Conservation (phyloP, 306 rosid species). For the Comarum palustre region DNA sequence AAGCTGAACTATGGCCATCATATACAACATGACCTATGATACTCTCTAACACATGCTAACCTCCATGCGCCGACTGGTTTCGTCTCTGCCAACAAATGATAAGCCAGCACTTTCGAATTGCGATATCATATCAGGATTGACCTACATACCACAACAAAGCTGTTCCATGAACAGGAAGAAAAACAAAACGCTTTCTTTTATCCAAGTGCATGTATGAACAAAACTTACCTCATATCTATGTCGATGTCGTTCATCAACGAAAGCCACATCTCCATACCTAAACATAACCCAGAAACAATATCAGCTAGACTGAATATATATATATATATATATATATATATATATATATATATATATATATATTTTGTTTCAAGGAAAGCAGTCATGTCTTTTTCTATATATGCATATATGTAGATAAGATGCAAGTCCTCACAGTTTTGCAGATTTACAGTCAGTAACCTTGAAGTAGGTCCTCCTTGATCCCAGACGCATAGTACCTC, state of each 20-base stretch:
- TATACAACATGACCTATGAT: not conserved
- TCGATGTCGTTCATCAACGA: slow-evolving; percentile 78
- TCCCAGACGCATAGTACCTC: slow-evolving; percentile 89
- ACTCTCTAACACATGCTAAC: slow-evolving; percentile 28
- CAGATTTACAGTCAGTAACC: slow-evolving; percentile 63
- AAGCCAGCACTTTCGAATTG: slow-evolving; percentile 77
- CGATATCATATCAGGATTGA: slow-evolving; percentile 77
- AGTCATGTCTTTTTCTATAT: not conserved
- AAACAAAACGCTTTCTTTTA: not conserved
- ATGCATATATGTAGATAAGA: not conserved
- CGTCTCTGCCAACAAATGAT: slow-evolving; percentile 79
- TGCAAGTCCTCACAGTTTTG: slow-evolving; percentile 62
- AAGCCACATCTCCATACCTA: slow-evolving; percentile 65
- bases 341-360: no score
- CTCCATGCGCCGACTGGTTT: slow-evolving; percentile 77
- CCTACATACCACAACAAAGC: slow-evolving; percentile 40
- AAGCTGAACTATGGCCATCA: slow-evolving; percentile 8
- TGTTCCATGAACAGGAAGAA: not conserved
- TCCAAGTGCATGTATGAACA: slow-evolving; percentile 4
- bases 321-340: no score
- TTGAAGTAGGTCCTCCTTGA: slow-evolving; percentile 77
- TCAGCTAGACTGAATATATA: slow-evolving; percentile 6
- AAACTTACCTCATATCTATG: slow-evolving; percentile 77
- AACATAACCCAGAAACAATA: slow-evolving; percentile 18
- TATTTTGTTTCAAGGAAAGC: not conserved